phyloP scores from a whole-genome alignment of 139 green algal species.

The Tetraselmis striata region DNA sequence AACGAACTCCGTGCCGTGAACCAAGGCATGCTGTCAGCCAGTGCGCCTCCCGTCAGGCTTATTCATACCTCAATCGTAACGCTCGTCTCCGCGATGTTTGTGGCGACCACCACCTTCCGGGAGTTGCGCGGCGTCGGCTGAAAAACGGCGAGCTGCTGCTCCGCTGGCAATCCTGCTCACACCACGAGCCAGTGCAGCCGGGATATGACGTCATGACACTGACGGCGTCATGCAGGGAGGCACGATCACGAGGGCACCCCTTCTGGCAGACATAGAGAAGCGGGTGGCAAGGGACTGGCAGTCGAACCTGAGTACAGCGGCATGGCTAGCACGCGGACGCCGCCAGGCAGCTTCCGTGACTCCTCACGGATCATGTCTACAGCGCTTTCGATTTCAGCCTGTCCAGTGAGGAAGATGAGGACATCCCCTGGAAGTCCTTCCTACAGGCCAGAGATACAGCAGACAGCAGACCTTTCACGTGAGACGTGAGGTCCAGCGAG shows the following conservation, averaged over 20 bases:
- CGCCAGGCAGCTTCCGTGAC: neutral
- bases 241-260: neutral
- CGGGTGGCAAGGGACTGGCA: neutral
- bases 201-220: too few species aligned
- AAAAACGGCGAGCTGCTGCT: slow-evolving; percentile 60
- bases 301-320: slow-evolving; percentile 55
- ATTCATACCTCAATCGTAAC: slow-evolving; percentile 65
- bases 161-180: slow-evolving; percentile 56
- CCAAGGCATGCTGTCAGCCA: too few species aligned
- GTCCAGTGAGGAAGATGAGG: slow-evolving; percentile 84
- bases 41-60: neutral
- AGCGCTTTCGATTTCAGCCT: slow-evolving; percentile 13
- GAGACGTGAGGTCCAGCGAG: too few species aligned
- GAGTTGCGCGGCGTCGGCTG: slow-evolving; percentile 48
- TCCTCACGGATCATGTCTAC: slow-evolving; percentile 14
- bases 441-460: too few species aligned
- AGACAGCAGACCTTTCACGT: too few species aligned
- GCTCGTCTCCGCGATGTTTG: slow-evolving; percentile 84
- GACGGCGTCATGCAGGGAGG: too few species aligned
- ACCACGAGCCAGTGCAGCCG: too few species aligned
- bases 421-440: slow-evolving; percentile 78
- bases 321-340: slow-evolving; percentile 44
- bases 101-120: slow-evolving; percentile 78
- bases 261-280: neutral
- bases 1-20: too few species aligned